A percentile compares a stretch with the other conserved stretches of the same genome.
Evolutionary conservation across 2,329 filamentous ascomycete genomes (phyloP).

Genomic region (Gliomastix tumulicola): DNA sequence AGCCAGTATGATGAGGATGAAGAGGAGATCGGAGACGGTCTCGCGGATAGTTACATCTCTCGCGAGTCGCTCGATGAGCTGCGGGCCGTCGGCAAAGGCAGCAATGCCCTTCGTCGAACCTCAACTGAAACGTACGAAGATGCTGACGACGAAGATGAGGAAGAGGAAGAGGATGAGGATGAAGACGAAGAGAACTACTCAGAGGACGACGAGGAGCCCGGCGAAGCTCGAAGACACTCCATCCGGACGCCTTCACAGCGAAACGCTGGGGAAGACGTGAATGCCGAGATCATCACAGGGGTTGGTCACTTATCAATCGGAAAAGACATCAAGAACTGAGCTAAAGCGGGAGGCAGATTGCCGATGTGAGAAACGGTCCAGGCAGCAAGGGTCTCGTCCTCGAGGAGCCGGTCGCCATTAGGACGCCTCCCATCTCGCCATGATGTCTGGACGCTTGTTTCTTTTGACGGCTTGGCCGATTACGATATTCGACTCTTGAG

Average conservation of each 20-base stretch:
- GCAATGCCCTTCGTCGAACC: conserved; percentile 6
- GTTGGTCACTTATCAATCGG: conserved; percentile 45
- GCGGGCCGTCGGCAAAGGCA: conserved; percentile 32
- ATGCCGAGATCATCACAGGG: conserved; percentile 54
- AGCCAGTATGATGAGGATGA: conserved; percentile 36
- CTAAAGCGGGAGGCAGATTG: conserved; percentile 19
- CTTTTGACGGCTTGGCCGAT: too few relatives aligned
- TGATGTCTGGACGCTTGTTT: too few relatives aligned
- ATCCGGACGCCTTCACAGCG: too few relatives aligned
- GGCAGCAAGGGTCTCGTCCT: too few relatives aligned
- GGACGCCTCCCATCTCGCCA: too few relatives aligned
- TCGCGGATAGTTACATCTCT: conserved; percentile 51
- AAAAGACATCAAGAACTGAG: conserved; percentile 22
- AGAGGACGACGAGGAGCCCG: conserved; percentile 12
- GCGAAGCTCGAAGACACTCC: too few relatives aligned
- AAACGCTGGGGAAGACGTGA: conserved; percentile 33
- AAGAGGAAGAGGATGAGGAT: conserved; percentile 26
- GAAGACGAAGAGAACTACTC: conserved; percentile 19
- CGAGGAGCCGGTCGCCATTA: too few relatives aligned
- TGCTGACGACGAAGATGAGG: conserved; percentile 26
- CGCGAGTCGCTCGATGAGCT: conserved; percentile 39
- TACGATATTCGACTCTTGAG: too few relatives aligned
- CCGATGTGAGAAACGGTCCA: too few relatives aligned
- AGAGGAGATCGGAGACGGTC: conserved; percentile 29
- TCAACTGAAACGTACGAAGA: conserved; percentile 18